A percentile compares a stretch with the other conserved stretches of the same genome.
phyloP scores from a whole-genome alignment of 139 green algal species.

The Klebsormidium nitens region DNA sequence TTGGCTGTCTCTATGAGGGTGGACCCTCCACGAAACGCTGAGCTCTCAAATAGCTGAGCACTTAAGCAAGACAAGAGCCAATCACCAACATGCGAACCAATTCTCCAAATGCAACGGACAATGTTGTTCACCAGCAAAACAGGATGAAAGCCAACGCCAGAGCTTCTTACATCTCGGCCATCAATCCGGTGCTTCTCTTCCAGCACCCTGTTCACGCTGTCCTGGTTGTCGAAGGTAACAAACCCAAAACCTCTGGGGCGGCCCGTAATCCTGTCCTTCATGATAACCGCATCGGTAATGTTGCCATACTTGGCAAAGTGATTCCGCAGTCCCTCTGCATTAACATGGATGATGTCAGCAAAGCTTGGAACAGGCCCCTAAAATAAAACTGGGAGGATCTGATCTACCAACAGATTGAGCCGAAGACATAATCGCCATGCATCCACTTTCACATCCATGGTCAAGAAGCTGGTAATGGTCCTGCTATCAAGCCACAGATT shows the following conservation, averaged over 20 bases:
- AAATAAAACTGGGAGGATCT: too few relatives aligned
- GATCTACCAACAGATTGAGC: too few relatives aligned
- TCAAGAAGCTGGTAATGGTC: too few relatives aligned
- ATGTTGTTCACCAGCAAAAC: not conserved
- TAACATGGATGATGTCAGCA: too few relatives aligned
- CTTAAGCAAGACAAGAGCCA: not conserved
- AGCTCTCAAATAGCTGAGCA: too few relatives aligned
- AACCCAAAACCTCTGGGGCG: conserved; percentile 94
- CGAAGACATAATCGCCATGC: too few relatives aligned
- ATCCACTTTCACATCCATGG: too few relatives aligned
- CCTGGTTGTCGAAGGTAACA: conserved; percentile 83
- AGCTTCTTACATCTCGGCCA: conserved; percentile 35
- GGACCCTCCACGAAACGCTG: too few relatives aligned
- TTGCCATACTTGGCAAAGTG: conserved; percentile 81
- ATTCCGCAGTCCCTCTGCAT: conserved; percentile 25
- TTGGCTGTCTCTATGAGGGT: too few relatives aligned
- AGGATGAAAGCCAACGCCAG: not conserved
- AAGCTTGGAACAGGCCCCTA: too few relatives aligned
- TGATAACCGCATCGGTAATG: conserved; percentile 82
- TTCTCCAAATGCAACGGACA: not conserved
- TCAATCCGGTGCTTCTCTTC: conserved; percentile 42
- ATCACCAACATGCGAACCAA: not conserved
- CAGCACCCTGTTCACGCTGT: conserved; percentile 78
- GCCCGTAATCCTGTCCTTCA: conserved; percentile 92
- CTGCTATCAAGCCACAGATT: too few relatives aligned